Base-by-base conservation (phyloP, 345 rosid genomes). In the Arabis alpina region DNA sequence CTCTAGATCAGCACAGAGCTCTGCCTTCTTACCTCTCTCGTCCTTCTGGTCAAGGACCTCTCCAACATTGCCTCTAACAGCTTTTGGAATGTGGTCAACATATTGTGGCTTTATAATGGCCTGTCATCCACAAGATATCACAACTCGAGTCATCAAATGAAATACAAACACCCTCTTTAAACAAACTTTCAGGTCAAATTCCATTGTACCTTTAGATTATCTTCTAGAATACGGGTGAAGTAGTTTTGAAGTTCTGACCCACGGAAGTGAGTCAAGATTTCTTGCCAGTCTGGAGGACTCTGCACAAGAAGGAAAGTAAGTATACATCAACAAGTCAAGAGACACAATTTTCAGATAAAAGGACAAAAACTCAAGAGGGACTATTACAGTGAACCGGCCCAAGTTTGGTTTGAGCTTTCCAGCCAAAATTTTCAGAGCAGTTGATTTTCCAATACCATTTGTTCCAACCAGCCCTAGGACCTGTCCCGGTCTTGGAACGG, bases 231-330 rank as follows among this genome's bases (percentile, higher is more conserved):
- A 48, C 99, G 93, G 41, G 99, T 91, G 80, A 94, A 94, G 76
- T 91, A 94, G 74, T 92, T 94, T 76, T 94, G 99, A 65, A 94
- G 82, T 70, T 94, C 99, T 61, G 98, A 94, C 32, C 99, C 99
- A 64, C 98, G 87, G 73, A 94, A 94, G 71, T 94, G 86, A 24
- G 99, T 91, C 87, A 94, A 78, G 25, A 94, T 91, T 75, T 94
- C 99, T 78, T 94, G 99, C 99, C 99, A 94, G 79, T 94, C 98
- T 19, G 99, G 99, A 81, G 99, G 99, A 53, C 77, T 94, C 99
- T 94, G 92, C 62, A 42, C 43, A 70, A 54, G 49, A 52, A 24
- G 19, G 9, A 41, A 54, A 24, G 10, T 6, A 14, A 34, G n/a
- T 61, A 73, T 54, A 56, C 45, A 52, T 37, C 32, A 39, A 71